Conservation (phyloP, 2,329 filamentous ascomycete genomes). For the Cladosporium sp. region DNA sequence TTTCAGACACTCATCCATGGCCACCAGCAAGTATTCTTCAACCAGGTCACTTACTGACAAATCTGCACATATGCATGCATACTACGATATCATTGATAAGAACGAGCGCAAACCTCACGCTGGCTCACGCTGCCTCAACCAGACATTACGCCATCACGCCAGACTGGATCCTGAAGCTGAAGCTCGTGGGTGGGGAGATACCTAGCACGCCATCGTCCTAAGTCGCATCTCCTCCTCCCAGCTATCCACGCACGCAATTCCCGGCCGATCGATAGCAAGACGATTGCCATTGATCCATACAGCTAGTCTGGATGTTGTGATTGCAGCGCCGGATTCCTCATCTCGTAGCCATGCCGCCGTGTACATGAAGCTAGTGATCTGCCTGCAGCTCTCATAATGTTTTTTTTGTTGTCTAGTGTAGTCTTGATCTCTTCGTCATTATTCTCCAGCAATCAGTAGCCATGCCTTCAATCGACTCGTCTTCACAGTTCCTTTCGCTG, state of each 20-base stretch:
- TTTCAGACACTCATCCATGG: neutral
- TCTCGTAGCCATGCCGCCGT: neutral
- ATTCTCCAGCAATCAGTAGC: neutral
- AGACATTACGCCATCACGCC: conserved; percentile 8
- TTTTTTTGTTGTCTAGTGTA: neutral
- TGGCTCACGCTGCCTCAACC: neutral
- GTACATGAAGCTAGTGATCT: conserved; percentile 11
- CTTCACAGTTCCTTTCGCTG: conserved; percentile 18
- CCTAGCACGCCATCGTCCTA: conserved; percentile 17
- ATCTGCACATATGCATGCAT: neutral
- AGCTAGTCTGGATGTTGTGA: conserved; percentile 13
- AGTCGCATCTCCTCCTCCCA: conserved; percentile 7
- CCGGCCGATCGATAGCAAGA: neutral
- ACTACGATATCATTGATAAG: neutral
- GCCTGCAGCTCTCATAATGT: neutral
- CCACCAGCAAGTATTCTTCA: neutral
- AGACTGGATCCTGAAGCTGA: conserved; percentile 6
- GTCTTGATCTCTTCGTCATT: neutral
- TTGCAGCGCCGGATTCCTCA: conserved; percentile 14
- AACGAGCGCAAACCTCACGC: neutral
- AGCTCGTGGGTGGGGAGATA: conserved; percentile 6
- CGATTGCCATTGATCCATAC: neutral
- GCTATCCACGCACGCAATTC: conserved; percentile 15
- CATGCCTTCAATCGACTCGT: conserved; percentile 18
- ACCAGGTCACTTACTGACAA: neutral